A percentile compares a stretch with the other conserved stretches of the same genome.
Evolutionary conservation across 129 eudicot species (phyloP).

Genomic region (Rutidosis leptorrhynchoides): DNA sequence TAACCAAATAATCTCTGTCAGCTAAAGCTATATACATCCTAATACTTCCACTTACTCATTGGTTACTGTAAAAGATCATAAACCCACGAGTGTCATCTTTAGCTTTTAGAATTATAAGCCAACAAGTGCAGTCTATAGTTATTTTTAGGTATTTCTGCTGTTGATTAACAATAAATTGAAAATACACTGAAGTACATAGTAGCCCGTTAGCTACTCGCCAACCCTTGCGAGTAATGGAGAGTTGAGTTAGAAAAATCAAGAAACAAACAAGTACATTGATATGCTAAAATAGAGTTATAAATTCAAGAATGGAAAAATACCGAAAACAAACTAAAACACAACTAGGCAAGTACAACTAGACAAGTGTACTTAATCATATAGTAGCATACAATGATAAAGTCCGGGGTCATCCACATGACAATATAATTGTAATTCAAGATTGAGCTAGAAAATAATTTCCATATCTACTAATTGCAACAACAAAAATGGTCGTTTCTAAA

Average conservation of each 20-base stretch:
- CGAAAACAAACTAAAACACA: too few species aligned
- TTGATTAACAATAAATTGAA: neutral
- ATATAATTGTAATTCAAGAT: too few species aligned
- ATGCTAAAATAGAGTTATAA: too few species aligned
- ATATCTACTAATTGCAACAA: too few species aligned
- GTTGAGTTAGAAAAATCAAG: conserved; percentile 21
- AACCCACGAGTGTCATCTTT: too few species aligned
- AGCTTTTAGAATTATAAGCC: neutral
- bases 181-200: conserved; percentile 21
- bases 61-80: neutral
- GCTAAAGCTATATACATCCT: conserved; percentile 16
- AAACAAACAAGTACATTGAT: conserved; percentile 7
- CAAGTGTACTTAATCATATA: too few species aligned
- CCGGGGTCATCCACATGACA: too few species aligned
- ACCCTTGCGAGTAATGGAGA: conserved; percentile 39
- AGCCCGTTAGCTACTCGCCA: conserved; percentile 79
- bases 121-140: conserved; percentile 5
- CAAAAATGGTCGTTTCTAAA: too few species aligned
- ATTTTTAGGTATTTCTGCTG: neutral
- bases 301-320: too few species aligned
- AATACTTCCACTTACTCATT: conserved; percentile 23
- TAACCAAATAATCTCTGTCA: conserved; percentile 33
- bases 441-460: too few species aligned
- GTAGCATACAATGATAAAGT: too few species aligned
- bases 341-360: too few species aligned